These are phyloP conservation scores for Gremmenia infestans DNA, from an alignment of 2,329 filamentous ascomycete genomes.

Conservation along the genomic window DNA sequence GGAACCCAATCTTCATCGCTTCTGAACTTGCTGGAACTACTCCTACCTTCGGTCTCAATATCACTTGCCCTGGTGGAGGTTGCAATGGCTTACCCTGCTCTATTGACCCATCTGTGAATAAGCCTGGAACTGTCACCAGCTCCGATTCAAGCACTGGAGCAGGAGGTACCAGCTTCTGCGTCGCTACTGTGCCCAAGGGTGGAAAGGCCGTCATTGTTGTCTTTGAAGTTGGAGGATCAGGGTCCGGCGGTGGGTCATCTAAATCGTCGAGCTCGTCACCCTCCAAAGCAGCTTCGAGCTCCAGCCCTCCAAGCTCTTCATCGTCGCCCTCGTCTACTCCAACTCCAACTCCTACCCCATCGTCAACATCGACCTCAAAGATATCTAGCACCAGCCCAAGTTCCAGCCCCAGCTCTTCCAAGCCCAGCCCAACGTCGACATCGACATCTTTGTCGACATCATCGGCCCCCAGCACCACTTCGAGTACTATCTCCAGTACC, in stretches of 20 bases:
- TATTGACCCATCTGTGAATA: conserved; percentile 56
- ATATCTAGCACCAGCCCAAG: conserved; percentile 5
- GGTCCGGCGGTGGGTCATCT: conserved; percentile 10
- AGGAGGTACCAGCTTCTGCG: conserved; percentile 66
- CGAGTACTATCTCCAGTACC: not conserved
- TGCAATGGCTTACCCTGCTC: conserved; percentile 73
- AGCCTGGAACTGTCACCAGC: conserved; percentile 55
- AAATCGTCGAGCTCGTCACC: conserved; percentile 4
- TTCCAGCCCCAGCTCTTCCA: conserved; percentile 13
- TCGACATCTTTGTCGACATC: conserved; percentile 16
- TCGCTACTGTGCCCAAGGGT: conserved; percentile 68
- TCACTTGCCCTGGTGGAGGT: conserved; percentile 59
- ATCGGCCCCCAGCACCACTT: conserved; percentile 1
- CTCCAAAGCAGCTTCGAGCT: conserved; percentile 26
- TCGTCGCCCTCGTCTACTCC: conserved; percentile 18
- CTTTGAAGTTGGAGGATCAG: conserved; percentile 35
- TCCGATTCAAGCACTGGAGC: conserved; percentile 52
- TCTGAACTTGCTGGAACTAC: conserved; percentile 46
- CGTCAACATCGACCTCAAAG: conserved; percentile 8
- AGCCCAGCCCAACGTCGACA: conserved; percentile 8
- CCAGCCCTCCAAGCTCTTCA: conserved; percentile 21
- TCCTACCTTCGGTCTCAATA: conserved; percentile 63
- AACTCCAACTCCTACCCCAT: conserved; percentile 23
- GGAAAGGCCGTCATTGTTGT: conserved; percentile 63
- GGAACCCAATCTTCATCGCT: conserved; percentile 69